Evolutionary conservation across 805 yeast genomes (phyloP).

Genomic region (Wickerhamomyces canadensis): DNA sequence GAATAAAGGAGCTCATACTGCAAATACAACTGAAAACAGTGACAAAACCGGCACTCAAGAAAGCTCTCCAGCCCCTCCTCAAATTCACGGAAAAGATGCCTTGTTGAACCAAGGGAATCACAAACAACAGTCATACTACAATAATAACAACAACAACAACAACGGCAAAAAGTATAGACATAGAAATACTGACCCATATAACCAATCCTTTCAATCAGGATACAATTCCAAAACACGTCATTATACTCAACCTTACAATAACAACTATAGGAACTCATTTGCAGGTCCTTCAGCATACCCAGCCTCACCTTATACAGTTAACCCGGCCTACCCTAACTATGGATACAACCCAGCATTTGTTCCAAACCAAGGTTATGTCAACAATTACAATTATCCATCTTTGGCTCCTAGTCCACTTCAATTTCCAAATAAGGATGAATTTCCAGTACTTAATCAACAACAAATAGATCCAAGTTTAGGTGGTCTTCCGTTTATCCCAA

Average conservation of each 20-base stretch:
- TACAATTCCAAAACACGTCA: slow-evolving; percentile 9
- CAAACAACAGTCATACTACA: slow-evolving; percentile 1
- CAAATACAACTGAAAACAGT: too few species aligned
- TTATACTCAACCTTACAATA: slow-evolving; percentile 5
- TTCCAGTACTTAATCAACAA: slow-evolving; percentile 3
- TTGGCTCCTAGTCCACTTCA: slow-evolving; percentile 15
- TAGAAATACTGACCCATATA: slow-evolving; percentile 18
- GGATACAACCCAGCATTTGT: slow-evolving; percentile 9
- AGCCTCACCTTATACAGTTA: slow-evolving; percentile 9
- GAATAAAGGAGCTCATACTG: background rate
- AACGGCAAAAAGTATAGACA: slow-evolving; percentile 8
- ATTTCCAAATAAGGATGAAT: slow-evolving; percentile 15
- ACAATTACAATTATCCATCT: slow-evolving; percentile 3
- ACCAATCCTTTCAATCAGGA: background rate
- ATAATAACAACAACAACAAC: slow-evolving; percentile 4
- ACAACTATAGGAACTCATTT: slow-evolving; percentile 17
- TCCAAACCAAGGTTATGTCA: slow-evolving; percentile 4
- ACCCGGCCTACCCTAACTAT: slow-evolving; percentile 7
- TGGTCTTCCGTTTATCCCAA: slow-evolving; percentile 8
- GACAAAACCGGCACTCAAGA: too few species aligned
- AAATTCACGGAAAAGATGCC: too few species aligned
- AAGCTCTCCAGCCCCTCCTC: too few species aligned
- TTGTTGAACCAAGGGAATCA: background rate
- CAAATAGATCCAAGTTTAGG: background rate
- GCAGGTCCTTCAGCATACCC: slow-evolving; percentile 7